phyloP scores from a whole-genome alignment of 129 eudicot species.

The Chrysanthemum makinoi region DNA sequence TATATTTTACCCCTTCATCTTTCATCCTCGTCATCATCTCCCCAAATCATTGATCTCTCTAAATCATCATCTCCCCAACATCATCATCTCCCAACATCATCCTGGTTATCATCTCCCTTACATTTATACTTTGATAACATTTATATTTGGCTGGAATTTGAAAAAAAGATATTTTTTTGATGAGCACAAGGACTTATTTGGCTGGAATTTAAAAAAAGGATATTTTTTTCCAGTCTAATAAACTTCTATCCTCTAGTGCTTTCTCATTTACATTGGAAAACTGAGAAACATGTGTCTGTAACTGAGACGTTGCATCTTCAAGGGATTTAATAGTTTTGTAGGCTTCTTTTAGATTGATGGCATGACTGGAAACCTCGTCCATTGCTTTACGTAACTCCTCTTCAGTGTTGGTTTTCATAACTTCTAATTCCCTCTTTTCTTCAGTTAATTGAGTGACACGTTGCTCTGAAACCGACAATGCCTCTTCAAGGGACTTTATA shows the following conservation, averaged over 20 bases:
- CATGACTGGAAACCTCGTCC: slow-evolving; percentile 1
- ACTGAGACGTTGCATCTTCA: slow-evolving; percentile 59
- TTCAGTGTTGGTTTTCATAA: not conserved
- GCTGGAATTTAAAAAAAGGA: too few species aligned
- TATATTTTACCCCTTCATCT: too few species aligned
- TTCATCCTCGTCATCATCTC: too few species aligned
- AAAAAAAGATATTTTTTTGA: too few species aligned
- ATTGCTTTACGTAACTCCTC: slow-evolving; percentile 13
- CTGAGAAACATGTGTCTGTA: slow-evolving; percentile 46
- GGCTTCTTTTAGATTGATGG: slow-evolving; percentile 51
- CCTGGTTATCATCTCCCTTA: too few species aligned
- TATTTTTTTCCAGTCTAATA: too few species aligned
- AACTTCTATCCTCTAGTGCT: not conserved
- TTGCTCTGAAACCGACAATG: slow-evolving; percentile 43
- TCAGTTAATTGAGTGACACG: slow-evolving; percentile 37
- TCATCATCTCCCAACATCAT: too few species aligned
- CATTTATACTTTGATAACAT: too few species aligned
- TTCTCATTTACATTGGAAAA: slow-evolving; percentile 28
- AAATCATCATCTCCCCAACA: too few species aligned
- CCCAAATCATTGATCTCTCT: too few species aligned
- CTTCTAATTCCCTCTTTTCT: slow-evolving; percentile 16
- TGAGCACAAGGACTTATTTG: too few species aligned
- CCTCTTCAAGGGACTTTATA: slow-evolving; percentile 66
- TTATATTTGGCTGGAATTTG: too few species aligned
- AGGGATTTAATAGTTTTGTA: slow-evolving; percentile 53